phyloP scores from a whole-genome alignment of 768 basidiomycete species.

The Tulasnella sp. region DNA sequence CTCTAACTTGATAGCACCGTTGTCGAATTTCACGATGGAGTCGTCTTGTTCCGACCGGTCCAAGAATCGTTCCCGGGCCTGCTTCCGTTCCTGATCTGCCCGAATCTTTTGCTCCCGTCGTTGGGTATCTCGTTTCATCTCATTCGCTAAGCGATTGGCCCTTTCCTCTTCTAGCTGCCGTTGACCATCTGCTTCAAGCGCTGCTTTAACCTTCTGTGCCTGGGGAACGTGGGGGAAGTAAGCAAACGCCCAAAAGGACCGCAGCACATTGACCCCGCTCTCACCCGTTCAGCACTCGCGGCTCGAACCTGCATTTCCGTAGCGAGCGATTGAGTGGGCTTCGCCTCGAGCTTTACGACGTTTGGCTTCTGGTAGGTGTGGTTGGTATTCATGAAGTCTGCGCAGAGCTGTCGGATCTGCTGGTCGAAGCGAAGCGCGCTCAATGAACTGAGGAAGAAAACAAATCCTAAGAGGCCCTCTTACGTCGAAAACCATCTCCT shows the following conservation, averaged over 20 bases:
- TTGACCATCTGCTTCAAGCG: slow-evolving; percentile 47
- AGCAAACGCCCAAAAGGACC: neutral
- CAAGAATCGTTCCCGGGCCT: slow-evolving; percentile 56
- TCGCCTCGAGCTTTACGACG: slow-evolving; percentile 62
- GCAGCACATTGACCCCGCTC: slow-evolving; percentile 10
- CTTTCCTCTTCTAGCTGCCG: slow-evolving; percentile 44
- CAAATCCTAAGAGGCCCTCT: slow-evolving; percentile 33
- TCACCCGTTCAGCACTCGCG: slow-evolving; percentile 61
- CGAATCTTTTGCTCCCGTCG: slow-evolving; percentile 60
- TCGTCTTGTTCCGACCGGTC: slow-evolving; percentile 32
- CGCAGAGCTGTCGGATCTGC: slow-evolving; percentile 9
- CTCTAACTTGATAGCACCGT: slow-evolving; percentile 45
- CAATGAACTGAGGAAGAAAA: neutral
- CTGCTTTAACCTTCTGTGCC: slow-evolving; percentile 46
- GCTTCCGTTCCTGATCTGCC: slow-evolving; percentile 40
- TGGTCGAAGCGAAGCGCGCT: neutral
- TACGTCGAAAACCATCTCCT: slow-evolving; percentile 77
- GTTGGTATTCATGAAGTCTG: neutral
- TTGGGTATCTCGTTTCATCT: slow-evolving; percentile 46
- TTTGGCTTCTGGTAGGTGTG: slow-evolving; percentile 63
- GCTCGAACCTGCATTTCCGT: slow-evolving; percentile 74
- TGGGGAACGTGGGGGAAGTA: neutral
- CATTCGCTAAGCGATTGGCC: slow-evolving; percentile 51
- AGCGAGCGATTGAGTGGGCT: slow-evolving; percentile 60
- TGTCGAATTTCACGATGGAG: slow-evolving; percentile 39